phyloP scores from a whole-genome alignment of 305 asterid species.

The Caryopteris hybrid region DNA sequence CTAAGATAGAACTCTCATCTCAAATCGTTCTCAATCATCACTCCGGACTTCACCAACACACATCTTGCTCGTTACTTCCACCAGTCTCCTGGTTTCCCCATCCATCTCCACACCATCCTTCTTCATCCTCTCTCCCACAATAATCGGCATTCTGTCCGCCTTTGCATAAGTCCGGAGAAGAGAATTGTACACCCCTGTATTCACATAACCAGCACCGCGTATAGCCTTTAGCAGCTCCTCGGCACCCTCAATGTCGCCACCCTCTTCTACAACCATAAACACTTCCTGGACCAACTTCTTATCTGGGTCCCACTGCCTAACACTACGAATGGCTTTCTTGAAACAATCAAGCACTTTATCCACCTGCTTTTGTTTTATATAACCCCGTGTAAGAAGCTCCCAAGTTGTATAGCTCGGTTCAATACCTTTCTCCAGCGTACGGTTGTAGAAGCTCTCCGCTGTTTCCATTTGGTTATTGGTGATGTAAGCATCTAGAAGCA shows the following conservation, averaged over 20 bases:
- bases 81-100: conserved; percentile 51
- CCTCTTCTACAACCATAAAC: conserved; percentile 50
- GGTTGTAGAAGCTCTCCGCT: conserved; percentile 54
- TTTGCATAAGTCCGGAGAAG: conserved; percentile 65
- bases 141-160: conserved; percentile 76
- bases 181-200: conserved; percentile 53
- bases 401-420: conserved; percentile 69
- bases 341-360: conserved; percentile 55
- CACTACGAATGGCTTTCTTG: conserved; percentile 49
- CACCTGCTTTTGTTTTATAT: conserved; percentile 47
- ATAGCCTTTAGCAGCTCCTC: conserved; percentile 56
- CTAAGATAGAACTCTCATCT: too few relatives aligned
- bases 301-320: conserved; percentile 71
- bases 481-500: conserved; percentile 72
- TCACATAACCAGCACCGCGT: conserved; percentile 48
- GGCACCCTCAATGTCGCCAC: conserved; percentile 58
- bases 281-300: conserved; percentile 46
- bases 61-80: conserved; percentile 59
- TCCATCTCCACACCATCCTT: conserved; percentile 59
- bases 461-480: conserved; percentile 48
- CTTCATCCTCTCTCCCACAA: conserved; percentile 82
- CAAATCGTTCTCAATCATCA: too few relatives aligned
- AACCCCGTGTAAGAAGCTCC: conserved; percentile 82
- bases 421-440: conserved; percentile 49
- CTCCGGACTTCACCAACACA: conserved; percentile 48